Evolutionary conservation across 768 basidiomycete genomes (phyloP), one percentile per base, ranked within the genome.

Genomic region (Amanita thiersii): DNA sequence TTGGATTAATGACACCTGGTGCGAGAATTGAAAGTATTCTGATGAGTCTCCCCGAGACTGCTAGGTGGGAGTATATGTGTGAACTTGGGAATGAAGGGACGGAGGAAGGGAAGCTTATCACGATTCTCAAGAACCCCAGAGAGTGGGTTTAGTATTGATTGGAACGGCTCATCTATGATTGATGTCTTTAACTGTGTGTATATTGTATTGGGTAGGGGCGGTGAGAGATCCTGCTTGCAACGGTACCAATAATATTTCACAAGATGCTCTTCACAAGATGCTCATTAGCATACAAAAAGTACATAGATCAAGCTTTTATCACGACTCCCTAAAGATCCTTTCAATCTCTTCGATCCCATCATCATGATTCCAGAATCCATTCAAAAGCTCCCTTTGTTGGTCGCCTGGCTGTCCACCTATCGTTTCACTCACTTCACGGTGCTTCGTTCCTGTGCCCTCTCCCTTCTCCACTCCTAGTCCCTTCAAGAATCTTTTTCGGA

Each of bases 31-130:
- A 93, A 65, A 88, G 86, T 57, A 88, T 92, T 43, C 58, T 92
- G 28, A 91, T 91, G 88, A 88, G 81, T 58, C 61, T 93, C 39
- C 90, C 90, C 0, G 81, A 90, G 61, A 83, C 77, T 3, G 86
- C 86, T 18, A 70, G 86, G 48, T 93, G 89, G 89, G 90, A 93
- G 61, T 93, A 92, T 58, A 81, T 81, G 77, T 69, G 75, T 3
- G 81, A 86, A 5, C 58, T 91, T 48, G 88, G 84, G 2, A 65
- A 60, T 14, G 67, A 78, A 44, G 77, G 72, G 0, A 79, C 78
- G 7, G 74, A 76, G 44, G 90, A 92, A 55, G 81, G 72, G 12
- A 69, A 70, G 39, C 51, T 90, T 24, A 49, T 86, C 24, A 63
- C 69, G 21, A 73, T 81, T 0, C 58, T 93, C 45, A 76, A 64